Conservation (phyloP, 1,284 basidiomycete species). For the Melanopsichium pennsylvanicum region DNA sequence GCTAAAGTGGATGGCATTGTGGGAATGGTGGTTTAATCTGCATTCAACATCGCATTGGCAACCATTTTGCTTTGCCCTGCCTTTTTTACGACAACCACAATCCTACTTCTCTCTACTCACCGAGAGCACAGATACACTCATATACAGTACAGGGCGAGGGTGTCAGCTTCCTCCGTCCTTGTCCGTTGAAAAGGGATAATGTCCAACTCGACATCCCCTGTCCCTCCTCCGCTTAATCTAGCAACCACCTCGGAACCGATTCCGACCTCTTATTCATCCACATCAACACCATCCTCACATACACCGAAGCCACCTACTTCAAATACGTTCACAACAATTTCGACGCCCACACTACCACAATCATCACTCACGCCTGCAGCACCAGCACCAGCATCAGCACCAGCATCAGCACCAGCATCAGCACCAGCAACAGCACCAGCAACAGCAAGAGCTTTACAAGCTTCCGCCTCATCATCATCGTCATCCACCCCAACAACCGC, state of each 20-base stretch:
- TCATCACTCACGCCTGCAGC: neutral
- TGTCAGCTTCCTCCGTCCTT: too few relatives aligned
- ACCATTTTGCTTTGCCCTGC: too few relatives aligned
- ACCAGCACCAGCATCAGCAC: slow-evolving; percentile 5
- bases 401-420: neutral
- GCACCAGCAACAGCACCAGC: neutral
- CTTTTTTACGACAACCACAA: too few relatives aligned
- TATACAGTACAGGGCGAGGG: too few relatives aligned
- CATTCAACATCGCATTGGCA: too few relatives aligned
- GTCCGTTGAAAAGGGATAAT: slow-evolving; percentile 27
- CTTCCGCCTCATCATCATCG: neutral
- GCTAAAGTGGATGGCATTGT: too few relatives aligned
- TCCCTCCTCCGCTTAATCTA: neutral
- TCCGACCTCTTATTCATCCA: neutral
- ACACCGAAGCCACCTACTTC: slow-evolving; percentile 1
- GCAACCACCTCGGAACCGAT: neutral
- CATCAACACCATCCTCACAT: slow-evolving; percentile 2
- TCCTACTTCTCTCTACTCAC: too few relatives aligned
- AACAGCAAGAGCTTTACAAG: slow-evolving; percentile 4
- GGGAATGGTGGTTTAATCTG: too few relatives aligned
- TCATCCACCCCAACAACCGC: slow-evolving; percentile 6
- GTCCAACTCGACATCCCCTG: slow-evolving; percentile 25
- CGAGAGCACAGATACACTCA: too few relatives aligned
- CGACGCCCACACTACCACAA: slow-evolving; percentile 7
- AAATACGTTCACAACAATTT: neutral